phyloP scores from a whole-genome alignment of 2,329 filamentous ascomycete species.

The Fusarium subglutinans region DNA sequence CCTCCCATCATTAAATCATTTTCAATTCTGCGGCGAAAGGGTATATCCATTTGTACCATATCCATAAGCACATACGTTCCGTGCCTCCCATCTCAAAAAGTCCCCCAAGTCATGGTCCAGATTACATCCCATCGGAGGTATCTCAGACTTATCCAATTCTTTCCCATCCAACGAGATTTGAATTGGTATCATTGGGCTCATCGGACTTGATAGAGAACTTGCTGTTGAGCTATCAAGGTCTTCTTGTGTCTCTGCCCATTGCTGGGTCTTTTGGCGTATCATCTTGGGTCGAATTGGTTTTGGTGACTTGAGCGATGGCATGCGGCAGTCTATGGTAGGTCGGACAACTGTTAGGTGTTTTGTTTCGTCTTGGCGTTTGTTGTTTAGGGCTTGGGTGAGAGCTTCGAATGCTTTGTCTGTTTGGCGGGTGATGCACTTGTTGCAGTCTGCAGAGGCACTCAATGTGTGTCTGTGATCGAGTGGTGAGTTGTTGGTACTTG shows the following conservation, averaged over 20 bases:
- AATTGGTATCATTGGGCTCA: neutral
- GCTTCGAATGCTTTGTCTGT: constrained; percentile 17
- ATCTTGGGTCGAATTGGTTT: constrained; percentile 10
- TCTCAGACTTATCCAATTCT: neutral
- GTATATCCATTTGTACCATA: constrained; percentile 5
- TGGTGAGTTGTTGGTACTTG: neutral
- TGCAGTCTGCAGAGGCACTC: neutral
- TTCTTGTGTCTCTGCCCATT: constrained; percentile 3
- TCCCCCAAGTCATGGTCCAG: constrained; percentile 14
- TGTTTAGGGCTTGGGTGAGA: neutral
- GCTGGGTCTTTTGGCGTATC: neutral
- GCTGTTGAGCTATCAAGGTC: neutral
- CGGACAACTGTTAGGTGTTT: neutral
- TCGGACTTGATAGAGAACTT: neutral
- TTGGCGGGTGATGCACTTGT: neutral
- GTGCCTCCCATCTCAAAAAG: constrained; percentile 16
- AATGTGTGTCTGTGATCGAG: neutral
- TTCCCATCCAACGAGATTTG: neutral
- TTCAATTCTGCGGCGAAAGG: neutral
- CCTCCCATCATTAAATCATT: neutral
- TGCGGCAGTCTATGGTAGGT: neutral
- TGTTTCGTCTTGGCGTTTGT: neutral
- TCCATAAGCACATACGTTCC: constrained; percentile 16
- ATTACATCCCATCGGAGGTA: constrained; percentile 9
- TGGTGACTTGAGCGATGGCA: constrained; percentile 3